Percentiles rank a stretch among this genome's conserved stretches.
Conservation (phyloP, 805 yeast species). For the Candida maesae region DNA sequence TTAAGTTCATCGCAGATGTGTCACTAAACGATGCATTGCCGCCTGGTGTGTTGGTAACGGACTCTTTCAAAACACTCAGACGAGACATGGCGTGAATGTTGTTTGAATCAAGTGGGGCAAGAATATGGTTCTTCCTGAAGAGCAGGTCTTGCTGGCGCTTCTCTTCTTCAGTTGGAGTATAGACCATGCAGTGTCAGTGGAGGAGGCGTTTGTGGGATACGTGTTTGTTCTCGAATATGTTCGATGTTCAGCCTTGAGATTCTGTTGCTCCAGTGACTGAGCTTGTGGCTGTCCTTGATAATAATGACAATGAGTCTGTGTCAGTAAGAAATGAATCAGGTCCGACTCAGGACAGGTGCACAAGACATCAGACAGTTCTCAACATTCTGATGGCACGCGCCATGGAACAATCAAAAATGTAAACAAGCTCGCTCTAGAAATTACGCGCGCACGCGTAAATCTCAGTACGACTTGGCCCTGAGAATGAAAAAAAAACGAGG, state of each 20-base stretch:
- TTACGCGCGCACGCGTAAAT: slow-evolving; percentile 3
- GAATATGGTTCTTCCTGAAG: slow-evolving; percentile 20
- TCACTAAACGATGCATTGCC: slow-evolving; percentile 1
- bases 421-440: slow-evolving; percentile 1
- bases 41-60: slow-evolving; percentile 2
- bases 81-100: slow-evolving; percentile 3
- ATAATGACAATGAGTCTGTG: too few relatives aligned
- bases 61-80: background rate
- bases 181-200: background rate
- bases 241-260: background rate
- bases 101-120: slow-evolving; percentile 15
- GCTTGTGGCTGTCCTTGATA: too few relatives aligned
- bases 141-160: slow-evolving; percentile 17
- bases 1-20: slow-evolving; percentile 9
- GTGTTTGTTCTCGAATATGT: background rate
- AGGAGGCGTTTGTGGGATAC: background rate
- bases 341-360: too few relatives aligned
- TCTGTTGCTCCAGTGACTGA: too few relatives aligned
- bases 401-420: slow-evolving; percentile 1
- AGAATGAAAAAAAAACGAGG: slow-evolving; percentile 17
- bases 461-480: slow-evolving; percentile 1
- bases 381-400: background rate
- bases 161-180: slow-evolving; percentile 13
- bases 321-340: too few relatives aligned
- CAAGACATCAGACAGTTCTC: too few relatives aligned